Evolutionary conservation across 805 yeast genomes (phyloP).

Genomic region (Vanderwaltozyma tropicalis): DNA sequence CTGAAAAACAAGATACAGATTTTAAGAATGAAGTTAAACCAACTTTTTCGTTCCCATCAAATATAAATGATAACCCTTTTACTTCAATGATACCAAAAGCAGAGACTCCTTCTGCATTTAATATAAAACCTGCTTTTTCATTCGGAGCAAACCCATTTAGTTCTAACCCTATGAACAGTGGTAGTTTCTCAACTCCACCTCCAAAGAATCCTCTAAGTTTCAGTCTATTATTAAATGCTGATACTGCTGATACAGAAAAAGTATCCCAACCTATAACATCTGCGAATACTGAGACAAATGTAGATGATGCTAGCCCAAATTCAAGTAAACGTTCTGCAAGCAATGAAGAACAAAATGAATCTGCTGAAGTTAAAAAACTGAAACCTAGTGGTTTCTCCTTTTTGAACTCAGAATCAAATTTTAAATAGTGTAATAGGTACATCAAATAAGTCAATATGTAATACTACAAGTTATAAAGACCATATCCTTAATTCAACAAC

Average conservation of each 20-base stretch:
- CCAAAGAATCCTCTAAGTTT: background rate
- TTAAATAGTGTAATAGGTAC: too few species aligned
- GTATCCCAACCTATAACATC: background rate
- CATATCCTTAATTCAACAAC: too few species aligned
- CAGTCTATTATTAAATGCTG: background rate
- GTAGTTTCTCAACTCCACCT: background rate
- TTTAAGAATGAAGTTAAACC: background rate
- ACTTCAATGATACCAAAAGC: conserved; percentile 5
- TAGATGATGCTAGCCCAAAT: background rate
- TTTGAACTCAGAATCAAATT: background rate
- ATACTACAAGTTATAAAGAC: too few species aligned
- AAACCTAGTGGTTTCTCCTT: background rate
- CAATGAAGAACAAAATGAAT: background rate
- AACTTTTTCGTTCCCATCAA: conserved; percentile 5
- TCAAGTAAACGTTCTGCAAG: background rate
- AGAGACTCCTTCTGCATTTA: conserved; percentile 1
- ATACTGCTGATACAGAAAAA: too few species aligned
- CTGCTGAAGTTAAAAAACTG: background rate
- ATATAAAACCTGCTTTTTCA: conserved; percentile 9
- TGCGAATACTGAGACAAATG: background rate
- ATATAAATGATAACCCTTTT: conserved; percentile 10
- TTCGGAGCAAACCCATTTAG: conserved; percentile 4
- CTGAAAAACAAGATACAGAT: background rate
- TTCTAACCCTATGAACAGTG: background rate
- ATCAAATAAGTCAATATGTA: too few species aligned